A percentile compares a stretch with the other conserved stretches of the same genome.
Conservation (phyloP, 306 rosid species). For the Abrus precatorius region DNA sequence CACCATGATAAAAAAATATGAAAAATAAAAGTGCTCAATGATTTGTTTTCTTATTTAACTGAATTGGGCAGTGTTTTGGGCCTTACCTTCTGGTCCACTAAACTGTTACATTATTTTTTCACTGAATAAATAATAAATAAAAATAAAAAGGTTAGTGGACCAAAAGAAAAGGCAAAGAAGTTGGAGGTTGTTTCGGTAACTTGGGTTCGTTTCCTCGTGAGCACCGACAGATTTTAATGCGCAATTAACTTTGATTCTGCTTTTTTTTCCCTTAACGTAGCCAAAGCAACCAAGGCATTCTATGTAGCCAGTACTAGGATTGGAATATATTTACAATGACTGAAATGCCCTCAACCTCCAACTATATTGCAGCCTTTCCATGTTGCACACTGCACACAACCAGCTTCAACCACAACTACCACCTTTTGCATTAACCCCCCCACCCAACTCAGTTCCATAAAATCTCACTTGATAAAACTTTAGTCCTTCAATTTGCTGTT, state of each 20-base stretch:
- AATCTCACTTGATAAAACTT: constrained; percentile 35
- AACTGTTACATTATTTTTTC: no score
- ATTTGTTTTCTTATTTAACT: not conserved
- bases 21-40: no score
- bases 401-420: constrained; percentile 48
- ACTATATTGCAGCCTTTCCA: constrained; percentile 25
- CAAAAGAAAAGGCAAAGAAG: not conserved
- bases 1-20: no score
- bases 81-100: not conserved
- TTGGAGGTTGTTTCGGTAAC: constrained; percentile 6
- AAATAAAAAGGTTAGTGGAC: not conserved
- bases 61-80: not conserved
- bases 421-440: constrained; percentile 27
- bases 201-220: not conserved
- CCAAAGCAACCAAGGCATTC: constrained; percentile 19
- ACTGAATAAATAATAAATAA: no score
- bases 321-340: constrained; percentile 13
- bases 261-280: constrained; percentile 23
- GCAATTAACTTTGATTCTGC: not conserved
- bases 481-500: not conserved
- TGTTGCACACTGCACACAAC: not conserved
- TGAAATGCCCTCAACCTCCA: constrained; percentile 41
- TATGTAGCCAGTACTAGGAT: not conserved
- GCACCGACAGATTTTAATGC: constrained; percentile 46
- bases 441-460: not conserved